These are phyloP conservation scores for Fragilaria crotonensis DNA, from an alignment of 108 stramenopile genomes.

Conservation along the genomic window DNA sequence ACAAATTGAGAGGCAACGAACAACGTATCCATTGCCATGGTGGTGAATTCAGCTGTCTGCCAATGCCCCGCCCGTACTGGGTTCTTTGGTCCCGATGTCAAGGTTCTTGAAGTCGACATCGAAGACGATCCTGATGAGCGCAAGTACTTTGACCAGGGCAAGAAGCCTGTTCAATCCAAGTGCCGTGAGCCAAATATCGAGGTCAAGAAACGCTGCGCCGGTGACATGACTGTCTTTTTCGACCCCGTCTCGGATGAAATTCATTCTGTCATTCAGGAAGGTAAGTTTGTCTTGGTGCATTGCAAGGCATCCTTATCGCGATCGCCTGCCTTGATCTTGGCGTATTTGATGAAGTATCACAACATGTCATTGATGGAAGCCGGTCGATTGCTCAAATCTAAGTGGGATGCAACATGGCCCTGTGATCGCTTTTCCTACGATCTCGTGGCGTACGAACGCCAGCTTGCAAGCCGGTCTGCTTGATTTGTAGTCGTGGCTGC, in stretches of 20 bases:
- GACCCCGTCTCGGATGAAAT: not conserved
- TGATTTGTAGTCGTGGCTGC: not conserved
- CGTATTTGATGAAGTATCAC: constrained; percentile 4
- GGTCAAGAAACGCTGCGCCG: not conserved
- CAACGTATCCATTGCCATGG: not conserved
- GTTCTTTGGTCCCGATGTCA: not conserved
- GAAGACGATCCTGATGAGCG: constrained; percentile 3
- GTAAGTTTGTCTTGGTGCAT: constrained; percentile 1
- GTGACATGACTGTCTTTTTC: not conserved
- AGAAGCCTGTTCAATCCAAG: not conserved
- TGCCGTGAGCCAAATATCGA: constrained; percentile 3
- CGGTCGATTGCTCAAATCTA: not conserved
- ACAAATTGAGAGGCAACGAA: not conserved
- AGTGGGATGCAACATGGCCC: constrained; percentile 6
- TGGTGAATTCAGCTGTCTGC: constrained; percentile 1
- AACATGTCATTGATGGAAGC: not conserved
- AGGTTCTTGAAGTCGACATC: not conserved
- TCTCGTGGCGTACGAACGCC: not conserved
- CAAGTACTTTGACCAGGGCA: not conserved
- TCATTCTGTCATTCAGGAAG: not conserved
- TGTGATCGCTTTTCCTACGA: not conserved
- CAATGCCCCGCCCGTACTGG: not conserved
- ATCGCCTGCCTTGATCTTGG: constrained; percentile 1
- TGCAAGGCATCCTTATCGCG: constrained; percentile 1
- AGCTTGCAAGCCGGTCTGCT: not conserved